phyloP scores from a whole-genome alignment of 1,284 basidiomycete genomes.

The Malassezia sp. region DNA sequence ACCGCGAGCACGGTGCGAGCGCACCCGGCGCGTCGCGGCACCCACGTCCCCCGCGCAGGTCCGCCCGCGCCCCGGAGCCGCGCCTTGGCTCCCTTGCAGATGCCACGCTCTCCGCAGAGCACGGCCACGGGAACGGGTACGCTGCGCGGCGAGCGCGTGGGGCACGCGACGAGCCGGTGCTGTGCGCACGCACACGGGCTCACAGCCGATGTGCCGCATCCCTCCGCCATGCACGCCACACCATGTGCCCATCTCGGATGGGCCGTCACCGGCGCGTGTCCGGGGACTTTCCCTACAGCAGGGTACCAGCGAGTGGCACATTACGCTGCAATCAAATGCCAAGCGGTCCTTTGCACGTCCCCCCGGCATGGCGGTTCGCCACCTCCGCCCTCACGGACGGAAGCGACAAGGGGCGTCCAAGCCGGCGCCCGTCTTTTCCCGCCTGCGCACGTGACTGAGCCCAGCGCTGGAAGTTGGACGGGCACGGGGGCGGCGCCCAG shows the following conservation, averaged over 20 bases:
- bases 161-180: no score
- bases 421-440: no score
- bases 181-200: neutral
- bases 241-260: neutral
- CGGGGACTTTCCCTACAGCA: constrained; percentile 22
- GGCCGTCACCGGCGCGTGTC: constrained; percentile 8
- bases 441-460: no score
- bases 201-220: neutral
- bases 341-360: constrained; percentile 18
- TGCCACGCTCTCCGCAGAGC: neutral
- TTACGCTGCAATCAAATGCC: constrained; percentile 12
- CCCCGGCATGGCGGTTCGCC: no score
- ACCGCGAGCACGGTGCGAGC: neutral
- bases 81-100: neutral
- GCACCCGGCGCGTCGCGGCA: neutral
- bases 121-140: no score
- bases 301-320: constrained; percentile 1
- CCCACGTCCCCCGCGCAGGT: neutral
- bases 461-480: no score
- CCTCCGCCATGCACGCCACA: neutral
- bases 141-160: no score
- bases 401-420: no score
- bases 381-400: no score
- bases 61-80: neutral
- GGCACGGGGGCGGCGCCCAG: no score